Percentiles rank a stretch among this genome's conserved stretches.
phyloP scores from a whole-genome alignment of 495 filamentous ascomycete genomes.

The Penicillium cinerascens region DNA sequence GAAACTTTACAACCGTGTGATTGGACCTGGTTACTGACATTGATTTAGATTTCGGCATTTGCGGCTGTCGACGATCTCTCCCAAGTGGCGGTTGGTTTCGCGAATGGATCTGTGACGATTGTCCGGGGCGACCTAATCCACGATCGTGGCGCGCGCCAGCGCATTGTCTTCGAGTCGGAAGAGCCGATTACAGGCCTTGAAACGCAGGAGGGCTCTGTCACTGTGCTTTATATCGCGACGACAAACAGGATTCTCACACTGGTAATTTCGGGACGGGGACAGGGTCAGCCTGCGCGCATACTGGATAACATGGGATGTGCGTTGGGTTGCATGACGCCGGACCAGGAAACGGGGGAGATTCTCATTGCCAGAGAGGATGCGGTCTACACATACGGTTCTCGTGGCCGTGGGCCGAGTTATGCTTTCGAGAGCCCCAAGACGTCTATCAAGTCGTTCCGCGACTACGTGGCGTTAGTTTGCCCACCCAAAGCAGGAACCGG shows the following conservation, averaged over 20 bases:
- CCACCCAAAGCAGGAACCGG: slow-evolving; percentile 63
- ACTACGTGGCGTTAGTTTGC: slow-evolving; percentile 87
- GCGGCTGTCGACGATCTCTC: slow-evolving; percentile 79
- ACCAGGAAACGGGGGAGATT: slow-evolving; percentile 74
- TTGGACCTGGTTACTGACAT: neutral
- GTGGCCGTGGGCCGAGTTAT: slow-evolving; percentile 80
- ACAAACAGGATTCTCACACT: slow-evolving; percentile 85
- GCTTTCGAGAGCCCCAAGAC: slow-evolving; percentile 89
- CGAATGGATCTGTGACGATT: slow-evolving; percentile 89
- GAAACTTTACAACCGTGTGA: neutral
- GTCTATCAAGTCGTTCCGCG: slow-evolving; percentile 72
- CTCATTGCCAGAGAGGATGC: slow-evolving; percentile 91
- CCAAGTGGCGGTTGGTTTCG: slow-evolving; percentile 92
- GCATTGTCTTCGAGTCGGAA: slow-evolving; percentile 94
- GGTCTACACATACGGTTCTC: slow-evolving; percentile 84
- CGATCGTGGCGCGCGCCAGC: slow-evolving; percentile 91
- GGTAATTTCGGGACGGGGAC: slow-evolving; percentile 78
- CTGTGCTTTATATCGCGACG: slow-evolving; percentile 86
- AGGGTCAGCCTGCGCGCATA: slow-evolving; percentile 82
- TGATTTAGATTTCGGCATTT: slow-evolving; percentile 77
- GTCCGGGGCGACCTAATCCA: slow-evolving; percentile 93
- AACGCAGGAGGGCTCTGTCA: slow-evolving; percentile 49
- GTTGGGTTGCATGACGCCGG: slow-evolving; percentile 88
- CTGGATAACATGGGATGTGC: slow-evolving; percentile 87
- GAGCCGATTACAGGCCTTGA: slow-evolving; percentile 92